Evolutionary conservation across 306 rosid genomes (phyloP), one percentile per base, ranked within the genome.

Genomic region (Citrullus amarus): DNA sequence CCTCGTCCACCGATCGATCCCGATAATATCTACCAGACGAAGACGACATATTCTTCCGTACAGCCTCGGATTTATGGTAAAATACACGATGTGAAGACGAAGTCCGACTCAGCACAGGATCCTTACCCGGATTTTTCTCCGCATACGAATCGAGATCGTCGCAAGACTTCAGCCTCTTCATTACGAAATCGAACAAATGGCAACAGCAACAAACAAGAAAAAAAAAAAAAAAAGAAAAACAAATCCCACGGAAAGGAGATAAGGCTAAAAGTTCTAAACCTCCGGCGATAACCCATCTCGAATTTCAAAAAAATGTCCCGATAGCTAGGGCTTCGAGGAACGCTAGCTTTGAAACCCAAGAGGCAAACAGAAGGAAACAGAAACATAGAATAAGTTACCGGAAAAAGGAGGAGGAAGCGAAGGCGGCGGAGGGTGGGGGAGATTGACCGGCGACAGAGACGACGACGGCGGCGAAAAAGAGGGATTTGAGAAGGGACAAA

Each of bases 111-210:
- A 85, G 86, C 70, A 81, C 82, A 25, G 86, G 71, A n/a, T 39
- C 80, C 57, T 80, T 80, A 1, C 41, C 81, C n/a, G 81, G 79
- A 20, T 60, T 82, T 81, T 84, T 92, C 79, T 88, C 93, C 5
- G 90, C 88, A 69, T 79, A 86, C 3, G 97, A 85, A 81, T 92
- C 95, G 66, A 92, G 93, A 86, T 90, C 96, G 43, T 94, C 98
- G 79, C 91, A 92, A 41, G 98, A 92, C 83, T 93, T 85, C 91
- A 90, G 82, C 83, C 97, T 90, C 96, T 92, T 93, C 98, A 93
- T 93, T 48, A 2, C 34, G n/a, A 66, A 68, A 65, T 9, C 65
- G 13, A 79, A 66, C 48, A 65, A 65, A 63, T 39, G 9, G 70
- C 46, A 63, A 17, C 38, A 53, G 11, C 30, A 18, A 20, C 39